A percentile compares a stretch with the other conserved stretches of the same genome.
Evolutionary conservation across 148 eudicot species (phyloP).

Genomic region (Diospyros kaki): DNA sequence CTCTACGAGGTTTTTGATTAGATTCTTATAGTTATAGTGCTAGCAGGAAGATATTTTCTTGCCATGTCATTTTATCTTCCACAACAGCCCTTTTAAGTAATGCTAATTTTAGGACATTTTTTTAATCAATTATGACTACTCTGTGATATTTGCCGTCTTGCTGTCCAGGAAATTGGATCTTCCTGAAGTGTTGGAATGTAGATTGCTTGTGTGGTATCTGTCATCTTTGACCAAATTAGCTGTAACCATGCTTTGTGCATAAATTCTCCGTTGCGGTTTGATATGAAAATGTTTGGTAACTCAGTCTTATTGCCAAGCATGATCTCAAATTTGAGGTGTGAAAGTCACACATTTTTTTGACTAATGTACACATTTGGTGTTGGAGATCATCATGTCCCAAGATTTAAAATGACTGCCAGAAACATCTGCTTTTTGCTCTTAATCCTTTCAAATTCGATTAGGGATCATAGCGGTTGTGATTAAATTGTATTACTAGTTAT

Average conservation of each 20-base stretch:
- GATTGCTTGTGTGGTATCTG: not conserved
- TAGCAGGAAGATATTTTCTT: not conserved
- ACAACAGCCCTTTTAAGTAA: not conserved
- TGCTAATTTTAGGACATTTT: not conserved
- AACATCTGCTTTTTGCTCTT: no score
- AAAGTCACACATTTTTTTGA: no score
- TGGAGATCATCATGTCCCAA: not conserved
- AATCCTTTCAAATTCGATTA: no score
- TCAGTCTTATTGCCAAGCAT: not conserved
- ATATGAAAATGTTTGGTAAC: not conserved
- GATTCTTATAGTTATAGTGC: not conserved
- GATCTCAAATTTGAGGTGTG: not conserved
- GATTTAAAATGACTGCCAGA: not conserved
- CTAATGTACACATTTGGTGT: not conserved
- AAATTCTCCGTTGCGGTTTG: not conserved
- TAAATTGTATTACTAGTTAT: no score
- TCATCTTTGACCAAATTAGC: not conserved
- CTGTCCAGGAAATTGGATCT: not conserved
- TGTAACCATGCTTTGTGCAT: not conserved
- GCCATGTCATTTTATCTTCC: not conserved
- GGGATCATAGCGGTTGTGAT: no score
- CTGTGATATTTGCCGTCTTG: not conserved
- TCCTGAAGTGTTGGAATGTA: not conserved
- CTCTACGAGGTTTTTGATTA: not conserved
- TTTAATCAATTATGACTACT: not conserved